phyloP scores from a whole-genome alignment of 108 stramenopile species.

The Parmales sp. region DNA sequence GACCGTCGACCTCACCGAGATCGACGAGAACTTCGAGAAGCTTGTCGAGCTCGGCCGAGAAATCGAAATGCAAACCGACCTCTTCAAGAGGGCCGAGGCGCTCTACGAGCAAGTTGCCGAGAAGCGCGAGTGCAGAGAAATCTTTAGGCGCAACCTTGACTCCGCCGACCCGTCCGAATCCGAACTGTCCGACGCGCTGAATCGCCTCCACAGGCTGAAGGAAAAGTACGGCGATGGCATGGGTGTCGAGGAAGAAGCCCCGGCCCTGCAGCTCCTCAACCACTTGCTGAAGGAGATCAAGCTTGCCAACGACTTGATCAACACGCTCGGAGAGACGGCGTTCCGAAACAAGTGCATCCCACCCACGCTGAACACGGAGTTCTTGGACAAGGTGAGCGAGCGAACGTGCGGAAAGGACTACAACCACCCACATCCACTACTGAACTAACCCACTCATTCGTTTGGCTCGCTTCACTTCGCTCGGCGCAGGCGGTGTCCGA shows the following conservation, averaged over 20 bases:
- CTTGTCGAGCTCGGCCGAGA: slow-evolving; percentile 5
- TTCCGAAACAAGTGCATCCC: background rate
- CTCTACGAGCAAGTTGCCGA: slow-evolving; percentile 11
- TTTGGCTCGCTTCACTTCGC: no score
- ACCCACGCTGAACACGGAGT: background rate
- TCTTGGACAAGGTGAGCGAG: background rate
- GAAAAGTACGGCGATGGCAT: slow-evolving; percentile 5
- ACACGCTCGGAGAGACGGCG: background rate
- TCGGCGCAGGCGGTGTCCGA: no score
- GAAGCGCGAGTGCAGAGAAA: slow-evolving; percentile 1
- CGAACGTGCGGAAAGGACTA: no score
- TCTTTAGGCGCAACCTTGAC: background rate
- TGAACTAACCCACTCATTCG: no score
- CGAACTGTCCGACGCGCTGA: background rate
- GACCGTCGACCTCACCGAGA: background rate
- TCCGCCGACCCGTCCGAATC: background rate
- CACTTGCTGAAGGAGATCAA: background rate
- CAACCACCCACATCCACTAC: no score
- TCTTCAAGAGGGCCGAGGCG: slow-evolving; percentile 3
- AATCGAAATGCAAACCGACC: background rate
- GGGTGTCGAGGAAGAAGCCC: background rate
- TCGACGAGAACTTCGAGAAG: slow-evolving; percentile 10
- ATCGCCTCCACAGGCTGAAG: background rate
- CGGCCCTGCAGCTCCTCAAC: background rate
- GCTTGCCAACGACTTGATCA: background rate